Evolutionary conservation across 352 stramenopile species (phyloP).

Genomic region (Phytophthora capsici): DNA sequence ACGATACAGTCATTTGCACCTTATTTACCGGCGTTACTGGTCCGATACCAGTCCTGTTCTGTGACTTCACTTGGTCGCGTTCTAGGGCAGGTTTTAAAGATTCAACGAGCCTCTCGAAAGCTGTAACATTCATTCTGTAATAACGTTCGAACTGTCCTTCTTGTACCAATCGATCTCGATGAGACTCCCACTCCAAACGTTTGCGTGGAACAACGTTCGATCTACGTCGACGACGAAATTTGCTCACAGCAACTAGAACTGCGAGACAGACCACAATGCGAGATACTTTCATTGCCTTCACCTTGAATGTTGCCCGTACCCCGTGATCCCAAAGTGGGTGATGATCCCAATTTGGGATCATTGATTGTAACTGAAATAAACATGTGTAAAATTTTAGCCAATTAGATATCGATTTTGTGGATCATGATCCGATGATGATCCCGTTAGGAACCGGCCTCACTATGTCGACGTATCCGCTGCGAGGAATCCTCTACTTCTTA

Average conservation of each 20-base stretch:
- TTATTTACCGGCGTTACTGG: neutral
- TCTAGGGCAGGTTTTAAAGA: neutral
- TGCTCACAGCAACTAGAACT: neutral
- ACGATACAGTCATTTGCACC: neutral
- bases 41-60: neutral
- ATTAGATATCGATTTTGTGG: no score
- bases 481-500: slow-evolving; percentile 53
- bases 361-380: no score
- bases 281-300: neutral
- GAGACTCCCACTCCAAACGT: slow-evolving; percentile 6
- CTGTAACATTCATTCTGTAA: slow-evolving; percentile 3
- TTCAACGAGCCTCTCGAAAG: neutral
- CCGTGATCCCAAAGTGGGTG: neutral
- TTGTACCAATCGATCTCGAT: neutral
- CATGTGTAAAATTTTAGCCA: no score
- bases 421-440: neutral
- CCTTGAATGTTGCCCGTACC: neutral
- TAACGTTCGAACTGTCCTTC: slow-evolving; percentile 2
- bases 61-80: neutral
- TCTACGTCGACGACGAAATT: neutral
- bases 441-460: slow-evolving; percentile 15
- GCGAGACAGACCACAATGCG: neutral
- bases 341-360: neutral
- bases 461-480: slow-evolving; percentile 53
- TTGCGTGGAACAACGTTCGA: neutral